Conservation (phyloP, 345 rosid species). For the Raphanus sativus region DNA sequence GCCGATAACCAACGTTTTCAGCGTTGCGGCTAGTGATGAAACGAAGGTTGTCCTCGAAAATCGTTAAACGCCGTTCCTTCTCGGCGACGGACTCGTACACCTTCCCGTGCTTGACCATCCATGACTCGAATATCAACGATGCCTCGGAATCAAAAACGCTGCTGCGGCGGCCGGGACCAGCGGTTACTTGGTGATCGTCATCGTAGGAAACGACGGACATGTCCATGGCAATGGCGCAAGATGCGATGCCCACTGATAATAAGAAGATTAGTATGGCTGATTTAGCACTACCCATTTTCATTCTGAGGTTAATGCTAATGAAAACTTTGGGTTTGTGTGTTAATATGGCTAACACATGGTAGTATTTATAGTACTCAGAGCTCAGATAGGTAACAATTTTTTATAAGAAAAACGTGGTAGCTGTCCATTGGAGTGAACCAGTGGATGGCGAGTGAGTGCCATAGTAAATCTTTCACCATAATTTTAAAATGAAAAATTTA, state of each 20-base stretch:
- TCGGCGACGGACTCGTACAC: slow-evolving; percentile 59
- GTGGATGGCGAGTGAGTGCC: neutral
- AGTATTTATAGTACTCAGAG: slow-evolving; percentile 4
- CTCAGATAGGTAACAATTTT: neutral
- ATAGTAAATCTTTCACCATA: neutral
- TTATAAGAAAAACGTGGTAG: neutral
- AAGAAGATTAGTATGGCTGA: slow-evolving; percentile 9
- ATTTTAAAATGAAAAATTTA: neutral
- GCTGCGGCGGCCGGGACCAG: neutral
- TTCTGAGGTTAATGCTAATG: neutral
- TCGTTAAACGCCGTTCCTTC: slow-evolving; percentile 52
- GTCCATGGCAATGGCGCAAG: slow-evolving; percentile 45
- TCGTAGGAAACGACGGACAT: slow-evolving; percentile 58
- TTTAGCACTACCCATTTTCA: slow-evolving; percentile 10
- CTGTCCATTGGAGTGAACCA: neutral
- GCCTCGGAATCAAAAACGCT: slow-evolving; percentile 37
- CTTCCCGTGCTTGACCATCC: slow-evolving; percentile 59
- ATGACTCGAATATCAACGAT: slow-evolving; percentile 47
- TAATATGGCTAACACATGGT: neutral
- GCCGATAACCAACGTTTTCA: slow-evolving; percentile 41
- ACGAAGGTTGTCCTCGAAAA: slow-evolving; percentile 60
- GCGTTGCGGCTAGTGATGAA: slow-evolving; percentile 55
- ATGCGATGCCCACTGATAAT: slow-evolving; percentile 16
- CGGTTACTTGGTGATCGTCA: slow-evolving; percentile 25
- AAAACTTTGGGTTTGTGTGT: slow-evolving; percentile 1